Conservation (phyloP, 2,329 filamentous ascomycete genomes). For the Chrysosphaeria jannelii region DNA sequence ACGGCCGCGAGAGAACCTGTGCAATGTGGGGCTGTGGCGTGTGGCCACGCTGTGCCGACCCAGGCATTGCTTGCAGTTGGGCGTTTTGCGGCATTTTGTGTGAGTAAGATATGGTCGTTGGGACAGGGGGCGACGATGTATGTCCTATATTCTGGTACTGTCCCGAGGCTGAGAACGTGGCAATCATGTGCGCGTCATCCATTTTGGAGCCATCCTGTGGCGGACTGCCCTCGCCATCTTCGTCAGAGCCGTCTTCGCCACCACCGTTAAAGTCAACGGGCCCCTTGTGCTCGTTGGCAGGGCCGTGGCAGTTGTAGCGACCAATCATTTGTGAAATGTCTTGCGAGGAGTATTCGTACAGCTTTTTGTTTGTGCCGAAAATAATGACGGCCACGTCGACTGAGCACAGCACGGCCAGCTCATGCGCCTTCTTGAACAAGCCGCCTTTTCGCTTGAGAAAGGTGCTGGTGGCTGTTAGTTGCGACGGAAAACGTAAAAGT, state of each 20-base stretch:
- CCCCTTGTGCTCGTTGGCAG: slow-evolving; percentile 85
- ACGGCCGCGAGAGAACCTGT: slow-evolving; percentile 35
- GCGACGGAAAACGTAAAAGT: background rate
- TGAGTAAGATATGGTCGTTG: too few relatives aligned
- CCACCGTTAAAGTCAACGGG: slow-evolving; percentile 76
- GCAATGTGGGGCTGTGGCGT: slow-evolving; percentile 61
- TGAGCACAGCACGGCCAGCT: slow-evolving; percentile 89
- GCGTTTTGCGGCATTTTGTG: too few relatives aligned
- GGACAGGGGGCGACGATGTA: too few relatives aligned
- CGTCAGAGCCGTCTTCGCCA: slow-evolving; percentile 51
- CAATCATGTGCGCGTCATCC: too few relatives aligned
- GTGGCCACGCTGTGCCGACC: slow-evolving; percentile 38
- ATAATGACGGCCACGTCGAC: slow-evolving; percentile 98
- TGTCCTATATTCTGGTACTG: too few relatives aligned
- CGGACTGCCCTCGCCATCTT: slow-evolving; percentile 40
- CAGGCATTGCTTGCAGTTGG: too few relatives aligned
- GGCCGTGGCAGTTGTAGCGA: slow-evolving; percentile 77
- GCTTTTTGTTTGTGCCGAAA: slow-evolving; percentile 94
- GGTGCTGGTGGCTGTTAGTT: slow-evolving; percentile 30
- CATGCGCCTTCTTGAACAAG: slow-evolving; percentile 97
- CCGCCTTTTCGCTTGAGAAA: slow-evolving; percentile 97
- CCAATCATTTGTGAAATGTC: slow-evolving; percentile 79
- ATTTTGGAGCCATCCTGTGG: slow-evolving; percentile 24
- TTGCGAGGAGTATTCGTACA: slow-evolving; percentile 87
- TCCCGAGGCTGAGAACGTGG: too few relatives aligned